Evolutionary conservation across 2,329 filamentous ascomycete genomes (phyloP).

Genomic region (Lasiodiplodia citricola): DNA sequence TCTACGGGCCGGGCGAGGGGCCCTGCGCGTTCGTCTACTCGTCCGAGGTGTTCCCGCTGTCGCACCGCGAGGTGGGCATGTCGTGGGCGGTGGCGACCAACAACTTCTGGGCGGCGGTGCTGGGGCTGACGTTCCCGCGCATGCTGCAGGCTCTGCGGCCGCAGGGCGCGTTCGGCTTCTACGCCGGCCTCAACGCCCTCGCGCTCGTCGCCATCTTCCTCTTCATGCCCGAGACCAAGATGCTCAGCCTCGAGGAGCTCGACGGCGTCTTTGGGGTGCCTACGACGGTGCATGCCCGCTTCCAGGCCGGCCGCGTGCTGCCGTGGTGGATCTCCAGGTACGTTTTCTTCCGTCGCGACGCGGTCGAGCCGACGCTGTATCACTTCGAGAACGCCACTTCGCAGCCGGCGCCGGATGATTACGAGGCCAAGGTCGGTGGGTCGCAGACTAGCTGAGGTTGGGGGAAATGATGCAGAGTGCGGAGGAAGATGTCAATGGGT

Average conservation of each 20-base stretch:
- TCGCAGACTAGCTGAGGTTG: background rate
- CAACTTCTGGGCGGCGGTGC: constrained; percentile 62
- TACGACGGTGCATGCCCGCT: constrained; percentile 46
- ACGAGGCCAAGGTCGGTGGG: background rate
- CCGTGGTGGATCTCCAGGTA: constrained; percentile 55
- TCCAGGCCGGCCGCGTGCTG: constrained; percentile 44
- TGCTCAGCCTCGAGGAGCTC: constrained; percentile 54
- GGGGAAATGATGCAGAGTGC: too few relatives aligned
- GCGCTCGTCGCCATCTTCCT: constrained; percentile 65
- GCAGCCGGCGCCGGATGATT: background rate
- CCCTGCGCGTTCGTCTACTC: constrained; percentile 71
- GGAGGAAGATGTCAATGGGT: too few relatives aligned
- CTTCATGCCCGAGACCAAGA: constrained; percentile 56
- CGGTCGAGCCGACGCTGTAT: constrained; percentile 44
- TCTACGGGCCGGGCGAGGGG: constrained; percentile 49
- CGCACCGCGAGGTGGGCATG: constrained; percentile 75
- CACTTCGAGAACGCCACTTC: constrained; percentile 35
- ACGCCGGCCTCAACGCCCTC: constrained; percentile 63
- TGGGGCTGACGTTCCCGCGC: constrained; percentile 67
- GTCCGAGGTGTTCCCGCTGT: constrained; percentile 72
- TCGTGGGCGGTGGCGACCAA: constrained; percentile 71
- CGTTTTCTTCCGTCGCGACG: constrained; percentile 44
- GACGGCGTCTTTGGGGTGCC: constrained; percentile 58
- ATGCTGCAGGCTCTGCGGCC: constrained; percentile 59
- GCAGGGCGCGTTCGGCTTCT: constrained; percentile 65